Conservation (phyloP, 2,329 filamentous ascomycete genomes). For the Fusarium palustre region DNA sequence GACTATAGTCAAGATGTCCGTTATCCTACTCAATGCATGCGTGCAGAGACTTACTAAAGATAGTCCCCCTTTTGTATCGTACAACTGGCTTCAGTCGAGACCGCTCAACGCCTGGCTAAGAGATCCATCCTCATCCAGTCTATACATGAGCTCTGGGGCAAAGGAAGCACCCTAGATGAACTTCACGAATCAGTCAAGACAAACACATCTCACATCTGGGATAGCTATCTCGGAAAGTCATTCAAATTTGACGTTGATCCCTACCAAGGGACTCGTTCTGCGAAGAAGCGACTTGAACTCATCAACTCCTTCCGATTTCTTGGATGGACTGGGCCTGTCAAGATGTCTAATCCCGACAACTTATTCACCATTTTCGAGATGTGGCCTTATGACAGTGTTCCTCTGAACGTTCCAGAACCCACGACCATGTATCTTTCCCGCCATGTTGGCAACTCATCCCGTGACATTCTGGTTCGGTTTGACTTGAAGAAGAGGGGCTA, state of each 20-base stretch:
- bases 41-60: conserved; percentile 37
- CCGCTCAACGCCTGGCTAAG: conserved; percentile 74
- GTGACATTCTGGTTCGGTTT: conserved; percentile 77
- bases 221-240: conserved; percentile 69
- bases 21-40: conserved; percentile 27
- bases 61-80: conserved; percentile 91
- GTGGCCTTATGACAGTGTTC: conserved; percentile 70
- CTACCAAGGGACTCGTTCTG: conserved; percentile 79
- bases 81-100: conserved; percentile 71
- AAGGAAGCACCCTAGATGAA: conserved; percentile 72
- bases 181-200: conserved; percentile 74
- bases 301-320: conserved; percentile 87
- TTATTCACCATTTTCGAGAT: conserved; percentile 87
- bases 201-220: conserved; percentile 74
- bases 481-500: conserved; percentile 94
- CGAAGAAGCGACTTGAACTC: conserved; percentile 73
- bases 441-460: conserved; percentile 72
- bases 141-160: conserved; percentile 91
- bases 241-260: conserved; percentile 89
- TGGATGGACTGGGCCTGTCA: conserved; percentile 80
- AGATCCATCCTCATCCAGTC: conserved; percentile 85
- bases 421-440: conserved; percentile 77
- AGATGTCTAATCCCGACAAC: conserved; percentile 78
- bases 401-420: conserved; percentile 64
- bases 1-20: conserved; percentile 80